Base-by-base conservation (phyloP, 1,139 yeast species). In the Candida sp. region DNA sequence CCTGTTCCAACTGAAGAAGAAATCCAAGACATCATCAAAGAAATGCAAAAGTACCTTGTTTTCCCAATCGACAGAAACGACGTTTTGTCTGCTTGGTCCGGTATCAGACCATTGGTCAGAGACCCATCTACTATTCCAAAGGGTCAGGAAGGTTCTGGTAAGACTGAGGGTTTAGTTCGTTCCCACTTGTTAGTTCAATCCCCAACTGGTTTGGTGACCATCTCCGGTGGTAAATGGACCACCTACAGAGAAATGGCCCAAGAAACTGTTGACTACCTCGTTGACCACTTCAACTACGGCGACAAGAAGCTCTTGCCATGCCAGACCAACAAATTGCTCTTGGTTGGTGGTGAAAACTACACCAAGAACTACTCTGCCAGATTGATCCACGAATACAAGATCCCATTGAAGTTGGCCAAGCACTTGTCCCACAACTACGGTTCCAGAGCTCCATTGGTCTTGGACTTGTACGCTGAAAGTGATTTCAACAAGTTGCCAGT, bases 191-290 rank as follows among this genome's bases (percentile, higher is more conserved):
- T 93, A 54, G 81, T 88, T 61, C 80, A 84, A 43, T 83, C 96
- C 25, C 50, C 51, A 43, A 83, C 79, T 53, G 96, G 94, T 26
- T 80, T 93, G 60, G 79, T 93, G 47, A 93, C 98, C 46, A 89
- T 93, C 61, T 88, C 97, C 30, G 98, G 98, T 64, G 98, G 98
- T 70, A 93, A 93, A 74, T 93, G 98, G 98, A 93, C 98, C 51
- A 93, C 98, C 40, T 93, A 92, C 77, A 84, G 98, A 75, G 97
- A 91, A 75, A 93, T 93, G 98, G 97, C 98, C 35, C 86, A 92
- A 74, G 97, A 93, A 75, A 90, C 97, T 46, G 87, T 93, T 48
- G 88, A 90, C 69, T 85, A 84, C 59, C 84, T 90, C 53, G 79
- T 90, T 50, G 78, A 83, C 63, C 70, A 77, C 49, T 79, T 75